Evolutionary conservation across 768 basidiomycete genomes (phyloP), one percentile per base, ranked within the genome.

Genomic region (Tephrocybe sp.): DNA sequence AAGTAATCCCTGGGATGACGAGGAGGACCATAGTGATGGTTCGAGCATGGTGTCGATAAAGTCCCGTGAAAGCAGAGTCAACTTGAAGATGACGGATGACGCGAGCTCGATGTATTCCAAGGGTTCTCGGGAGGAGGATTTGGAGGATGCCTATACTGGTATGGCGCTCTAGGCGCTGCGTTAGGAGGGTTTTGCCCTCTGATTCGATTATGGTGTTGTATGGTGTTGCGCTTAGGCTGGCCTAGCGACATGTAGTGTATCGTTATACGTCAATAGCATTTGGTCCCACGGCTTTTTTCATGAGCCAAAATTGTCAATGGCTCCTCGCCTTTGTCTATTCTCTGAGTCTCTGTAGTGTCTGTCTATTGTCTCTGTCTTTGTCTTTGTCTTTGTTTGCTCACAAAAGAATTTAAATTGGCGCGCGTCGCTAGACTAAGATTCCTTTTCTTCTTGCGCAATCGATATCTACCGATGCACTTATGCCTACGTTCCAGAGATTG

Each of bases 141-240:
- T 42, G 20, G 50, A 52, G 12, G 36, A 48, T 49, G 47, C 54
- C 16, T 56, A 60, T 50, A 43, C 54, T 31, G 54, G 54, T 22
- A 46, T 54, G 52, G 56, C 52, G 36, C 35, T 58, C 10, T 54
- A 49, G 48, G 32, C 23, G 14, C 26, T 5, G 3, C 19, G n/a
- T 41, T 17, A 23, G 13, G 16, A n/a, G 13, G 31, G 16, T 13
- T 39, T 42, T 26, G 39, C 6, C 19, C 22, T 17, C n/a, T 34
- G 14, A n/a, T 49, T 39, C 16, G 8, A 45, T 31, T 20, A 26
- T 44, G n/a, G n/a, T 31, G 11, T 19, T 17, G 26, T 26, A 26
- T 26, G 26, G 4, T 26, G 3, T 26, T 26, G 26, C 17, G 30
- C n/a, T 30, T 44, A 33, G 46, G 55, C 45, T 38, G 48, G 34